Conservation (phyloP, 495 filamentous ascomycete genomes). For the Penicillium robsamsonii region DNA sequence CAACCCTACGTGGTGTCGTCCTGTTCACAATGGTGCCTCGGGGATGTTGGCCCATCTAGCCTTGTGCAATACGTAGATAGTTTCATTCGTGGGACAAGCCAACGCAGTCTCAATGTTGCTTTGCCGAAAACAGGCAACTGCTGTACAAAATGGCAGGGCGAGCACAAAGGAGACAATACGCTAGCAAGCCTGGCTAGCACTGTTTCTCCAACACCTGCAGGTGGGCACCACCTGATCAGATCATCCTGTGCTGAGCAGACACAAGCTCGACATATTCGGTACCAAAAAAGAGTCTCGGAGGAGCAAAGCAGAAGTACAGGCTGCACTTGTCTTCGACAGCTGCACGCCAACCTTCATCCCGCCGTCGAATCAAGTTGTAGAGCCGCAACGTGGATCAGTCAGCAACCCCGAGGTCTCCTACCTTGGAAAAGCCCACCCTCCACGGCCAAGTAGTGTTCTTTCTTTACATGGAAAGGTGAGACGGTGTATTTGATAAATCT, state of each 20-base stretch:
- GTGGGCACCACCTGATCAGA: conserved; percentile 2
- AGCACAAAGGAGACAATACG: not conserved
- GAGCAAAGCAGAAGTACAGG: not conserved
- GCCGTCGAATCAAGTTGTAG: conserved; percentile 24
- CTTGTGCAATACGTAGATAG: conserved; percentile 34
- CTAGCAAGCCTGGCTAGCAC: conserved; percentile 1
- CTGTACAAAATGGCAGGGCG: conserved; percentile 3
- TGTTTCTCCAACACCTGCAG: not conserved
- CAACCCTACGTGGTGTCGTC: conserved; percentile 1
- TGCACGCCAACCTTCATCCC: conserved; percentile 6
- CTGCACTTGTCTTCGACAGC: conserved; percentile 10
- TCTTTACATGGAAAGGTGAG: not conserved
- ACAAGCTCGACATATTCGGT: not conserved
- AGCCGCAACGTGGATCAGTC: conserved; percentile 18
- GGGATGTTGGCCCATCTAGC: conserved; percentile 12
- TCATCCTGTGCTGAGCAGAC: not conserved
- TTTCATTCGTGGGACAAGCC: conserved; percentile 15
- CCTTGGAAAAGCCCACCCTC: not conserved
- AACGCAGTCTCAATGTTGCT: conserved; percentile 9
- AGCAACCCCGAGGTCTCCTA: not conserved
- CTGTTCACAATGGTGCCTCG: conserved; percentile 1
- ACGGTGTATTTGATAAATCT: conserved; percentile 6
- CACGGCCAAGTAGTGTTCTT: conserved; percentile 4
- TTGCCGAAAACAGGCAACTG: conserved; percentile 7
- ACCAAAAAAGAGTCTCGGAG: not conserved